Base-by-base conservation (phyloP, 805 yeast genomes). In the Starmerella roubikii region DNA sequence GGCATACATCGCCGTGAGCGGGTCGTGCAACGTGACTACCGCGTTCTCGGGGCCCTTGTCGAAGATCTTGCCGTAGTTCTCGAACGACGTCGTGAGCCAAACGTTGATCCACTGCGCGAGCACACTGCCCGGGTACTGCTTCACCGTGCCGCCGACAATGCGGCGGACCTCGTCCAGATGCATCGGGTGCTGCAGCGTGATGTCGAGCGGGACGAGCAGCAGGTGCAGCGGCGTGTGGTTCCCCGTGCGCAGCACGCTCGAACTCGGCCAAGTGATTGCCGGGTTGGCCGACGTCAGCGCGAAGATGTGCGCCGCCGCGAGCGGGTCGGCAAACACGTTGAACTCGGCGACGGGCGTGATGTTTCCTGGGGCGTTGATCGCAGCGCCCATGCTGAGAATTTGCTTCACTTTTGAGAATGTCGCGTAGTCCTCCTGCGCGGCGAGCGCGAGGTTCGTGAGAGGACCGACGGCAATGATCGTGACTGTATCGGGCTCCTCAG, bases 261-360 rank as follows among this genome's bases (percentile, higher is more conserved):
- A 39, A 8, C 49, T 45, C 7, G 65, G 65, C 36, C 54, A 41
- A 5, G 22, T 24, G 12, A 59, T 53, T 22, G 44, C 41, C 4
- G 65, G 62, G 34, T 45, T 24, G 4, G 23, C 32, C 7, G 60
- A 45, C 1, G 63, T 56, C 18, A 59, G 51, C 2, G 64, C 56
- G 30, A 55, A 58, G 3, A 63, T 56, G 12, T 52, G 48, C 1
- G 65, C 63, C 3, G 66, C 62, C 1, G 67, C 67, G 15, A 56
- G 39, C 3, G 66, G 61, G 38, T 64, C 68, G 3, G 67, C 57
- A 37, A 47, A 60, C 16, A 61, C 60, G 40, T 64, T 64, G 54
- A 63, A 64, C 46, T 64, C 68, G 4, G 66, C 67, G 7, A 47
- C 28, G 3, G 68, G 67, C 5, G 64, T 58, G 42, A 60, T 57